Evolutionary conservation across 148 eudicot species (phyloP).

Genomic region (Hydrangea macrophylla): DNA sequence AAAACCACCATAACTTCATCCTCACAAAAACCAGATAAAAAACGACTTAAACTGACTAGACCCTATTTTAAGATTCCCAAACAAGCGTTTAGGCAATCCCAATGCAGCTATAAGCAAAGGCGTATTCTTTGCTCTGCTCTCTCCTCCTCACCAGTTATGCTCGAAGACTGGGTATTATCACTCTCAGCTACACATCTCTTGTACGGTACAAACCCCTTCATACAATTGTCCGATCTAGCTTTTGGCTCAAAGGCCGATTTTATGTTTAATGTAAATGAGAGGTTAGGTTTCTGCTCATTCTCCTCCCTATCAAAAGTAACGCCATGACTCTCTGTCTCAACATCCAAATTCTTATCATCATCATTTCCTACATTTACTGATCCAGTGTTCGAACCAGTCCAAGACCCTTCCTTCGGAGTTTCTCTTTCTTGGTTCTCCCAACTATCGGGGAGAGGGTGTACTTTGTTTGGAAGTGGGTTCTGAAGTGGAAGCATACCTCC

Average conservation of each 20-base stretch:
- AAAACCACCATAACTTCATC: too few species aligned
- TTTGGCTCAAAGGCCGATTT: slow-evolving; percentile 13
- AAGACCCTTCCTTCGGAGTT: slow-evolving; percentile 40
- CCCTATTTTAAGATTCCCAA: too few species aligned
- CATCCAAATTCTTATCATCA: slow-evolving; percentile 27
- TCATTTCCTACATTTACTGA: slow-evolving; percentile 25
- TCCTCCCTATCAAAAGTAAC: slow-evolving; percentile 19
- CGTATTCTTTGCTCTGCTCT: slow-evolving; percentile 47
- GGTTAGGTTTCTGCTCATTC: background rate
- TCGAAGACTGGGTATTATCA: slow-evolving; percentile 30
- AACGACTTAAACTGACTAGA: too few species aligned
- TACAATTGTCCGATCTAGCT: slow-evolving; percentile 11
- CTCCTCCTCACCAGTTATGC: slow-evolving; percentile 37
- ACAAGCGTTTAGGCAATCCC: too few species aligned
- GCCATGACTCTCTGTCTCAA: slow-evolving; percentile 27
- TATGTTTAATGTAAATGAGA: background rate
- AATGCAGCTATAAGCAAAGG: slow-evolving; percentile 54
- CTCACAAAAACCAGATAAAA: too few species aligned
- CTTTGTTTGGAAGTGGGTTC: slow-evolving; percentile 18
- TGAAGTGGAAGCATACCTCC: slow-evolving; percentile 27
- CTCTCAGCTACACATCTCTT: slow-evolving; percentile 66
- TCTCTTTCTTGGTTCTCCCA: slow-evolving; percentile 29
- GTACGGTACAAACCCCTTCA: slow-evolving; percentile 80
- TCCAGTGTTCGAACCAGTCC: slow-evolving; percentile 34
- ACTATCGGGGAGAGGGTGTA: background rate